phyloP scores from a whole-genome alignment of 2,329 filamentous ascomycete species.

The Ceratocystis diversiconidia region DNA sequence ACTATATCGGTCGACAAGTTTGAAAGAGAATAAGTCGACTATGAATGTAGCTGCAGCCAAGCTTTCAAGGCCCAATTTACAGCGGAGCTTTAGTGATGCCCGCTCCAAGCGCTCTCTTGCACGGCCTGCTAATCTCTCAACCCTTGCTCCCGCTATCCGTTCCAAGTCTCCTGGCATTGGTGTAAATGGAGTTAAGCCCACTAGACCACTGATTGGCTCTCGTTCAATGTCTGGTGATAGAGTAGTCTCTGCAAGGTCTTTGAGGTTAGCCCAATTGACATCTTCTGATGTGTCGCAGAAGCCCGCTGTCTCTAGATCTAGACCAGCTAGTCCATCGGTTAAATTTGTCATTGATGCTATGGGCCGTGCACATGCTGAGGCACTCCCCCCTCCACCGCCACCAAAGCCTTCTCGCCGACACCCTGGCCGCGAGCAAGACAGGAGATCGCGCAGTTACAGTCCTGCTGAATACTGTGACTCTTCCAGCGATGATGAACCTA shows the following conservation, averaged over 20 bases:
- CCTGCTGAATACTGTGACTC: slow-evolving; percentile 36
- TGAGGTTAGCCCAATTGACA: slow-evolving; percentile 35
- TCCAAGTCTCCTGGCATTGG: slow-evolving; percentile 21
- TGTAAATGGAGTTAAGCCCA: slow-evolving; percentile 13
- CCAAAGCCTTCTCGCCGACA: slow-evolving; percentile 8
- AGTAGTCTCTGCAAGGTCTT: slow-evolving; percentile 37
- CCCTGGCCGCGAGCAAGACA: slow-evolving; percentile 9
- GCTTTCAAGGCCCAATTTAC: slow-evolving; percentile 33
- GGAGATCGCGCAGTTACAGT: slow-evolving; percentile 18
- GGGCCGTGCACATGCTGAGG: slow-evolving; percentile 43
- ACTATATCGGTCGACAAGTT: slow-evolving; percentile 33
- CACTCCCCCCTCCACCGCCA: slow-evolving; percentile 19
- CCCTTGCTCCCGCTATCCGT: slow-evolving; percentile 34
- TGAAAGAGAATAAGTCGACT: slow-evolving; percentile 28
- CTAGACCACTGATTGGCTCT: slow-evolving; percentile 24
- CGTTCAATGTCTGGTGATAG: slow-evolving; percentile 29
- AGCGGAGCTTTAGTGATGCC: slow-evolving; percentile 41
- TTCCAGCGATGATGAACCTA: slow-evolving; percentile 49
- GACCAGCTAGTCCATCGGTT: slow-evolving; percentile 42
- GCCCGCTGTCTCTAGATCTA: slow-evolving; percentile 28
- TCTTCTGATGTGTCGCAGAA: slow-evolving; percentile 41
- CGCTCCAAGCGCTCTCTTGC: slow-evolving; percentile 32
- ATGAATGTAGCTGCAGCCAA: slow-evolving; percentile 37
- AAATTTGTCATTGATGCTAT: slow-evolving; percentile 50
- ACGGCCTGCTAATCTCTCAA: slow-evolving; percentile 30